Base-by-base conservation (phyloP, 257 asterid species). In the Phtheirospermum japonicum region DNA sequence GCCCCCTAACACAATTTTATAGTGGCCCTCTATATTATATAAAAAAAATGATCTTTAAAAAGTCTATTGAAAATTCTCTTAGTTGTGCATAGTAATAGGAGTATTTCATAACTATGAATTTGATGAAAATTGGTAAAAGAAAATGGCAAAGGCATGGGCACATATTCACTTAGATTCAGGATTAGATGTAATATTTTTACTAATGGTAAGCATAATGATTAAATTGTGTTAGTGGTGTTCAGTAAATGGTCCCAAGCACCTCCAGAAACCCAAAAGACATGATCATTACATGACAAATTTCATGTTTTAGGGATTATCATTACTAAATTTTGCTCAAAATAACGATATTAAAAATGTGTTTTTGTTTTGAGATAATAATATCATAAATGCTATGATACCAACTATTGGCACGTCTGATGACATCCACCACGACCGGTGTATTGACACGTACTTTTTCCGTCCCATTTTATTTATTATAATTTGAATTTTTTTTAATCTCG, bases 181-280 rank as follows among this genome's bases (percentile, higher is more conserved):
- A 36, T 36, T 6, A 45, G 11, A 9, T 13, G 2, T 45, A 45
- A 46, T 46, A 14, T 48, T 16, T 17, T 13, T 17, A 48, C 26
- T 16, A n/a, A 48, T 48, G 53, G 53, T 13, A 48, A 23, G 28
- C 28, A 48, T 16, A n/a, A 48, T 48, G 20, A 48, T 48, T 48
- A 48, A 13, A 48, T n/a, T 17, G 8, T 48, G 12, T 16, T 48
- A 48, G 8, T 14, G 53, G 20, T 48, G 53, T 17, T 48, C 18
- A 48, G 23, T 17, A 48, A 48, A 48, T 48, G 53, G 53, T 48
- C 53, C 53, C 53, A 16, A 6, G 11, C n/a, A n/a, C n/a, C n/a
- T n/a, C n/a, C n/a, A n/a, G n/a, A 43, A 6, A 4, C 17, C 51
- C 51, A 45, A 45, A 45, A 14, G 53, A 48, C 53, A 48, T 16